Evolutionary conservation across 257 asterid genomes (phyloP).

Genomic region (Osmanthus fragrans): DNA sequence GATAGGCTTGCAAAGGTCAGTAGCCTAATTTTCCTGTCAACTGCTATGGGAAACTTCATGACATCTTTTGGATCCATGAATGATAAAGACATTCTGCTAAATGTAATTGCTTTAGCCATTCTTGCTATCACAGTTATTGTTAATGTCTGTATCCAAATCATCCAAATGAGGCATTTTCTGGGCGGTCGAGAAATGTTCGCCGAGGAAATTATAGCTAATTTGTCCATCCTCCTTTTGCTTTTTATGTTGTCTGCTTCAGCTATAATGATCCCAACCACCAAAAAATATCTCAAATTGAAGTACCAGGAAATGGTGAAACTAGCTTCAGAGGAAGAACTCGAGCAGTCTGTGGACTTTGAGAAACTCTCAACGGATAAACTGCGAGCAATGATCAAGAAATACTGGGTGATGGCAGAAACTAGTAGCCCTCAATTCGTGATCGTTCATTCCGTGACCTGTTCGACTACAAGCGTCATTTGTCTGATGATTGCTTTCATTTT

Average conservation of each 20-base stretch:
- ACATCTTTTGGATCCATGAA: constrained; percentile 43
- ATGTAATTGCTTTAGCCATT: constrained; percentile 35
- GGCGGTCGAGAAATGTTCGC: not conserved
- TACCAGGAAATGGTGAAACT: constrained; percentile 36
- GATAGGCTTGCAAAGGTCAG: constrained; percentile 47
- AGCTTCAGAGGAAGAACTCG: constrained; percentile 25
- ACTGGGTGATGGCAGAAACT: constrained; percentile 51
- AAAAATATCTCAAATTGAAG: constrained; percentile 34
- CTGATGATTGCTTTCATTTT: constrained; percentile 25
- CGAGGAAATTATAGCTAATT: constrained; percentile 21
- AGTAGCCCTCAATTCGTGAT: constrained; percentile 51
- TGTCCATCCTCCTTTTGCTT: constrained; percentile 32
- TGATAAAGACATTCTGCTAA: constrained; percentile 28
- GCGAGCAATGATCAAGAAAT: constrained; percentile 31
- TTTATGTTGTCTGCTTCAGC: constrained; percentile 31
- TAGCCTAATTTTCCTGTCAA: constrained; percentile 43
- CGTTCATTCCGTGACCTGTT: constrained; percentile 41
- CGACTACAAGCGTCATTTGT: constrained; percentile 29
- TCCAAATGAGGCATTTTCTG: constrained; percentile 25
- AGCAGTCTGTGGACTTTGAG: constrained; percentile 11
- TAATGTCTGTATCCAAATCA: constrained; percentile 35
- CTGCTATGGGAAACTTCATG: constrained; percentile 44
- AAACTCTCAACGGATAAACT: constrained; percentile 22
- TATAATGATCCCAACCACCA: constrained; percentile 35
- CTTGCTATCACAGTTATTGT: constrained; percentile 29